Percentiles rank a stretch among this genome's conserved stretches.
Conservation (phyloP, 495 filamentous ascomycete species). For the Trichoderma gamsii region DNA sequence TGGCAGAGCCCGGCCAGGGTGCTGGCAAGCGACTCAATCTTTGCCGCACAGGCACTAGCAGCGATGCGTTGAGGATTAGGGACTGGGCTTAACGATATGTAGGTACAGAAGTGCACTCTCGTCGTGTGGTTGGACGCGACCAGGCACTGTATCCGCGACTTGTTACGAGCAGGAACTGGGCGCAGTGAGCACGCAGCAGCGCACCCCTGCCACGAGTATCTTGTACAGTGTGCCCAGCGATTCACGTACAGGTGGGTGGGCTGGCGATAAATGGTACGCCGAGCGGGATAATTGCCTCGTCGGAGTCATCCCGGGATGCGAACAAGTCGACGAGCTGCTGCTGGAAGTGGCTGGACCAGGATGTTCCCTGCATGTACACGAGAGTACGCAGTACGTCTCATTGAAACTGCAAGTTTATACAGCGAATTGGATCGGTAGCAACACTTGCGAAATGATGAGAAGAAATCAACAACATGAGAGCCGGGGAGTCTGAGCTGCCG, state of each 20-base stretch:
- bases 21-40: neutral
- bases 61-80: too few species aligned
- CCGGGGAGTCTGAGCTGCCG: neutral
- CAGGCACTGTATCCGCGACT: neutral
- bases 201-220: neutral
- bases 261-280: slow-evolving; percentile 8
- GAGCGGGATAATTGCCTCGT: slow-evolving; percentile 14
- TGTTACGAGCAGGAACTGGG: neutral
- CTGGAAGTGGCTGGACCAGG: neutral
- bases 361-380: neutral
- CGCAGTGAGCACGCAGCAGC: neutral
- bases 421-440: too few species aligned
- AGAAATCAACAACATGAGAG: too few species aligned
- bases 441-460: too few species aligned
- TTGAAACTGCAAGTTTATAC: neutral
- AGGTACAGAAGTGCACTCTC: neutral
- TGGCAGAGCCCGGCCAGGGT: neutral
- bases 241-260: slow-evolving; percentile 4
- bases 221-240: neutral
- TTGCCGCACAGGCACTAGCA: too few species aligned
- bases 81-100: too few species aligned
- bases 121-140: neutral
- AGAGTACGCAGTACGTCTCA: neutral
- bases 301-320: slow-evolving; percentile 9
- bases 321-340: neutral